Conservation (phyloP, 345 rosid genomes). For the Iberis pinnata region DNA sequence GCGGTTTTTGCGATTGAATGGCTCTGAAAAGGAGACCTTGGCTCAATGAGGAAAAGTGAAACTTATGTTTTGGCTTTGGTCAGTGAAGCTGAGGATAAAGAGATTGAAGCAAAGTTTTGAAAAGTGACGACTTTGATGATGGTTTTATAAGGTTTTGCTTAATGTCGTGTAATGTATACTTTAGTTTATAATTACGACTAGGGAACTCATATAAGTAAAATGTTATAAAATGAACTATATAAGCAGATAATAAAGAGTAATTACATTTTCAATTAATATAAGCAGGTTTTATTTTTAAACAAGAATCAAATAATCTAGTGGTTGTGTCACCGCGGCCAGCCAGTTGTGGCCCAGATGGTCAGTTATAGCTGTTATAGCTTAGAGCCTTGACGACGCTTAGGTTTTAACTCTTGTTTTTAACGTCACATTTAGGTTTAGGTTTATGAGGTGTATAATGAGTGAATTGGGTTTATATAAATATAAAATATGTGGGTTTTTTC, state of each 20-base stretch:
- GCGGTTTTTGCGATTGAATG: neutral
- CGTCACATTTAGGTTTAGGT: too few relatives aligned
- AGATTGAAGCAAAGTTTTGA: conserved; percentile 14
- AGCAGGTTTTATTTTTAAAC: too few relatives aligned
- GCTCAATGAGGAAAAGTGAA: neutral
- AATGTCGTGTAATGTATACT: conserved; percentile 13
- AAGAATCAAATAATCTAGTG: too few relatives aligned
- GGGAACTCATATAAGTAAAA: neutral
- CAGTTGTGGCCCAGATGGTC: too few relatives aligned
- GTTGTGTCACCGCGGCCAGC: too few relatives aligned
- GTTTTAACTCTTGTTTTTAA: too few relatives aligned
- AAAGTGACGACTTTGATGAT: neutral
- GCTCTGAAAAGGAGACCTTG: conserved; percentile 12
- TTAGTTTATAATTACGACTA: neutral
- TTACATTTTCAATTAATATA: too few relatives aligned
- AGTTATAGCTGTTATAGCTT: too few relatives aligned
- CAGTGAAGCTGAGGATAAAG: conserved; percentile 11
- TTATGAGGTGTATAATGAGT: too few relatives aligned
- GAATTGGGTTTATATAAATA: too few relatives aligned
- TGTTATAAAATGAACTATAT: neutral
- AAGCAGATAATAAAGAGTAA: neutral
- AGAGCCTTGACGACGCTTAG: too few relatives aligned
- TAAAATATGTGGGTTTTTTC: too few relatives aligned
- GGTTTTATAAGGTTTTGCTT: conserved; percentile 14
- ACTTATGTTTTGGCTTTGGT: neutral